These are phyloP conservation scores for Penstemon newberryi DNA, from an alignment of 257 asterid genomes.

Conservation along the genomic window DNA sequence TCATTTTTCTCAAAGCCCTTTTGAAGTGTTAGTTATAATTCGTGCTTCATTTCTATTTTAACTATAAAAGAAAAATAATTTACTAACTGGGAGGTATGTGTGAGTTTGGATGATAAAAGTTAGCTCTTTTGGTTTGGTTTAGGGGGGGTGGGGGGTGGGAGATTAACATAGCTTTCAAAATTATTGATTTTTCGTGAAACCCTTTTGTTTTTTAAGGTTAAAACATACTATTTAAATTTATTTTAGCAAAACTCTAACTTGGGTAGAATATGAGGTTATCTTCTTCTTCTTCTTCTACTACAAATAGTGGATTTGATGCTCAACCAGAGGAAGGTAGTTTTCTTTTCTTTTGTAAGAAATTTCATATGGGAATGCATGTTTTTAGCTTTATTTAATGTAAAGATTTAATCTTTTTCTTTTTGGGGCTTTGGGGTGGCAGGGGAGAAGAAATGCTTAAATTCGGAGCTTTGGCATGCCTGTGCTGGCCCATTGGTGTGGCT, in stretches of 20 bases:
- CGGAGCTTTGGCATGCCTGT: constrained; percentile 98
- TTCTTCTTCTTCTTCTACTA: constrained; percentile 42
- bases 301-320: constrained; percentile 53
- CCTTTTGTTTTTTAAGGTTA: constrained; percentile 31
- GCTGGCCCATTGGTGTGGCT: constrained; percentile 95
- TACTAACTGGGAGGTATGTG: constrained; percentile 7
- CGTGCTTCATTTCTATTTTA: constrained; percentile 28
- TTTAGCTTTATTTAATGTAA: neutral
- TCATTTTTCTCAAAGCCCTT: constrained; percentile 26
- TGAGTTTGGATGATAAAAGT: constrained; percentile 57
- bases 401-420: constrained; percentile 2
- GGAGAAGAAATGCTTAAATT: constrained; percentile 89
- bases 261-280: constrained; percentile 73
- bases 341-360: neutral
- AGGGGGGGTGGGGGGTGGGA: constrained; percentile 45
- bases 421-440: constrained; percentile 35
- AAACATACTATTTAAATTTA: constrained; percentile 20
- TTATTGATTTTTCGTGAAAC: constrained; percentile 26
- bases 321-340: constrained; percentile 71
- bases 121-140: constrained; percentile 34
- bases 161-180: constrained; percentile 10
- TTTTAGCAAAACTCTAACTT: constrained; percentile 28
- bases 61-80: neutral
- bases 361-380: too few species aligned
- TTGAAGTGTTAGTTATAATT: neutral